Conservation (phyloP, 2,329 filamentous ascomycete genomes). For the Rutstroemia sp. region DNA sequence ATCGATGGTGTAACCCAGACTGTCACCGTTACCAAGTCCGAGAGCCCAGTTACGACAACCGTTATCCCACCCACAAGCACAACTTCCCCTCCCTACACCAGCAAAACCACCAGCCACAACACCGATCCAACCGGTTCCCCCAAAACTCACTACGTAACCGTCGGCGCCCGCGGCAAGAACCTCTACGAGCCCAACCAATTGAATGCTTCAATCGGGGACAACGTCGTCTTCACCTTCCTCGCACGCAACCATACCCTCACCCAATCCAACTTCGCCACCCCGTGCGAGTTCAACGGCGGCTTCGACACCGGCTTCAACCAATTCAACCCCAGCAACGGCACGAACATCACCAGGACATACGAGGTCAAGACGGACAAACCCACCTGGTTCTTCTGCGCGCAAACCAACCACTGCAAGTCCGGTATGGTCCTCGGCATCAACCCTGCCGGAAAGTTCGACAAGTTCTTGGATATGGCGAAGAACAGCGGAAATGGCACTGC, state of each 20-base stretch:
- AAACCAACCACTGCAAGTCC: not conserved
- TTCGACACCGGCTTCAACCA: slow-evolving; percentile 49
- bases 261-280: slow-evolving; percentile 58
- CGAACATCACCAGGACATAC: not conserved
- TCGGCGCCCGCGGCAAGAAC: not conserved
- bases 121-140: not conserved
- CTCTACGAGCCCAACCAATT: slow-evolving; percentile 51
- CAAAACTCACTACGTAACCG: not conserved
- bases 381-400: not conserved
- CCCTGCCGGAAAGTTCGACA: not conserved
- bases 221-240: slow-evolving; percentile 64
- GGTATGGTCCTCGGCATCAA: slow-evolving; percentile 5
- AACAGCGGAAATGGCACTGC: not conserved
- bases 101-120: not conserved
- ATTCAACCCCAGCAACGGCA: not conserved
- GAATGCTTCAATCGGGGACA: slow-evolving; percentile 54
- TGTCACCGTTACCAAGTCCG: not conserved
- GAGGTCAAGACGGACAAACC: not conserved
- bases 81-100: not conserved
- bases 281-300: slow-evolving; percentile 53
- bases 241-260: slow-evolving; percentile 66
- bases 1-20: not conserved
- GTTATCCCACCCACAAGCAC: not conserved
- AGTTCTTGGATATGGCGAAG: not conserved
- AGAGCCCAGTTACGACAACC: not conserved